Conservation (phyloP, 305 asterid genomes). For the Lippia alba region DNA sequence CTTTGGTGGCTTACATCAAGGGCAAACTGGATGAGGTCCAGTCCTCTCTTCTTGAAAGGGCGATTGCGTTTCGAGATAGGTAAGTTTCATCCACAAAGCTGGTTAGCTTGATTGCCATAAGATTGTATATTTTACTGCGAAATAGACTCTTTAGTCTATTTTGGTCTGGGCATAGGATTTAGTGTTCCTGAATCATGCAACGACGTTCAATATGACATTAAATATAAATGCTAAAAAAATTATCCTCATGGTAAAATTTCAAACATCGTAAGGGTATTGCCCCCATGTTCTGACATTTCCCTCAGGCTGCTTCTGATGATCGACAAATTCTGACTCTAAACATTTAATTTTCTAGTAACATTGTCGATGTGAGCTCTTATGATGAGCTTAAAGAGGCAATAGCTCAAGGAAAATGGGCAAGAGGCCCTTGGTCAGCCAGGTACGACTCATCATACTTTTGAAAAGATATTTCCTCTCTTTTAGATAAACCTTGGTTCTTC, state of each 20-base stretch:
- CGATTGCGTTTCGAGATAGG: constrained; percentile 84
- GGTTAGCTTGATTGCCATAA: constrained; percentile 20
- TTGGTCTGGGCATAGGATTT: neutral
- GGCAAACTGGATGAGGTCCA: constrained; percentile 80
- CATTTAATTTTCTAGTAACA: constrained; percentile 59
- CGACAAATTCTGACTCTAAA: constrained; percentile 32
- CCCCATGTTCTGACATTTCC: neutral
- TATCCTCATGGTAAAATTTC: neutral
- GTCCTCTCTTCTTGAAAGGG: constrained; percentile 73
- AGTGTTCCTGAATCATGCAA: constrained; percentile 3
- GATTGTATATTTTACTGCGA: constrained; percentile 33
- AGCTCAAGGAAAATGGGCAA: constrained; percentile 94
- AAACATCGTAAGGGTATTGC: neutral
- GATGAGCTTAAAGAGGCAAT: constrained; percentile 90
- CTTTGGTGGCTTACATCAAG: constrained; percentile 70
- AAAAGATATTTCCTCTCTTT: constrained; percentile 16
- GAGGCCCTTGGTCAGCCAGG: constrained; percentile 99
- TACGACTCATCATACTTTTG: constrained; percentile 30
- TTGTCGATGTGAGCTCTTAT: constrained; percentile 86
- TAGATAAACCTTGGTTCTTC: neutral
- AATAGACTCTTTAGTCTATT: neutral
- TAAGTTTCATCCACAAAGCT: constrained; percentile 37
- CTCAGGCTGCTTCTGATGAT: constrained; percentile 25
- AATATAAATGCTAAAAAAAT: neutral
- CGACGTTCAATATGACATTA: neutral